Evolutionary conservation across 2,329 filamentous ascomycete species (phyloP).

Genomic region (Colletotrichum simmondsii): DNA sequence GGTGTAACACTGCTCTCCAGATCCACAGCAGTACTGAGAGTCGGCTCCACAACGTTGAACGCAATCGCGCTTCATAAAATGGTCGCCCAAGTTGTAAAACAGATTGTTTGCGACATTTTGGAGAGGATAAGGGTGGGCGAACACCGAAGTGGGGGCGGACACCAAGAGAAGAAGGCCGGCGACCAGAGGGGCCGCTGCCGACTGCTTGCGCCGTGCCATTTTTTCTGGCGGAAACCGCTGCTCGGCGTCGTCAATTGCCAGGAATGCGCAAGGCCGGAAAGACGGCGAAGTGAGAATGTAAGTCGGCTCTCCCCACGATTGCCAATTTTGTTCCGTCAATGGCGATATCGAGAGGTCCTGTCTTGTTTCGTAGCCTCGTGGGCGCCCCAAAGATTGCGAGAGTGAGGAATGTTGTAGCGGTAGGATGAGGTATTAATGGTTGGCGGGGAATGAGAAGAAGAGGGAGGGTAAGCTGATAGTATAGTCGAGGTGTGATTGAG

Average conservation of each 20-base stretch:
- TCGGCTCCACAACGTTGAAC: slow-evolving; percentile 64
- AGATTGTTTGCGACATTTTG: slow-evolving; percentile 50
- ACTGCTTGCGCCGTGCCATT: slow-evolving; percentile 24
- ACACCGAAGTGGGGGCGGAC: slow-evolving; percentile 43
- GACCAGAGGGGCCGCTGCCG: slow-evolving; percentile 31
- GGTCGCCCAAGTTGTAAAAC: slow-evolving; percentile 59
- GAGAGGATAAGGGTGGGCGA: slow-evolving; percentile 59
- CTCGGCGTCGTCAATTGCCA: slow-evolving; percentile 43
- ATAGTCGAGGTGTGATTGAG: neutral
- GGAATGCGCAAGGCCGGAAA: slow-evolving; percentile 37
- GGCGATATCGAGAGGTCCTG: neutral
- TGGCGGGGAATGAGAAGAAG: neutral
- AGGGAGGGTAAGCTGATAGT: slow-evolving; percentile 4
- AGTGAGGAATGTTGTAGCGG: slow-evolving; percentile 21
- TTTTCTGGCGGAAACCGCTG: slow-evolving; percentile 33
- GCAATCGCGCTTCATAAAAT: slow-evolving; percentile 62
- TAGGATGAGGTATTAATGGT: slow-evolving; percentile 27
- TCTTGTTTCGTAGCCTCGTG: slow-evolving; percentile 8
- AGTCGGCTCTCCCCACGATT: slow-evolving; percentile 5
- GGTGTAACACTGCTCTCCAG: slow-evolving; percentile 63
- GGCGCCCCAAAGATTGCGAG: neutral
- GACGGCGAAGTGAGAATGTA: neutral
- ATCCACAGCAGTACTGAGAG: slow-evolving; percentile 66
- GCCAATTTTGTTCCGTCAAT: neutral
- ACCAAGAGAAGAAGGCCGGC: slow-evolving; percentile 50